These are phyloP conservation scores for Medicago ruthenica DNA, from an alignment of 306 rosid species.

Conservation along the genomic window DNA sequence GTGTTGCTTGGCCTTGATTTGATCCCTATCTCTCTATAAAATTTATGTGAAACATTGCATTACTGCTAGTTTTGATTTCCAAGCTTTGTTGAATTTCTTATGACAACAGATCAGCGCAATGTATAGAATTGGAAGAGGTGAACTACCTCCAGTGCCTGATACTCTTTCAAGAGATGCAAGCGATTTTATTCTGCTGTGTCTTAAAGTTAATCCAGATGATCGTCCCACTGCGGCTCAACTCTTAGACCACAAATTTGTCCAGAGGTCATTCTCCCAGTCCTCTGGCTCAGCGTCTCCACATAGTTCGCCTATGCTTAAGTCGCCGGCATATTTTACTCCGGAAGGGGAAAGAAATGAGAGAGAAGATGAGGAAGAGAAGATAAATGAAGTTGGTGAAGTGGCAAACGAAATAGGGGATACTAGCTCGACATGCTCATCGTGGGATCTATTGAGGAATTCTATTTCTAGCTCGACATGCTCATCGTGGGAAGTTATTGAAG, in stretches of 20 bases:
- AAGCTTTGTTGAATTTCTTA: conserved; percentile 35
- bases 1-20: neutral
- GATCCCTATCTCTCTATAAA: neutral
- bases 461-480: too few species aligned
- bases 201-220: conserved; percentile 64
- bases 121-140: conserved; percentile 83
- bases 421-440: too few species aligned
- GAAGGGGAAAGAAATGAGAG: conserved; percentile 29
- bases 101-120: conserved; percentile 75
- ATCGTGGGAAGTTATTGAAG: too few species aligned
- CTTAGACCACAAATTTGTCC: conserved; percentile 73
- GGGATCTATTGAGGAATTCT: too few species aligned
- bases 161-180: conserved; percentile 76
- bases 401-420: too few species aligned
- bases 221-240: conserved; percentile 80
- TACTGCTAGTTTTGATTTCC: conserved; percentile 31
- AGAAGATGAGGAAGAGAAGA: conserved; percentile 15
- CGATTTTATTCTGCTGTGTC: conserved; percentile 72
- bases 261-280: conserved; percentile 53
- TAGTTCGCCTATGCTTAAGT: conserved; percentile 29
- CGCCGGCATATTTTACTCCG: conserved; percentile 21
- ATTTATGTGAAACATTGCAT: conserved; percentile 5
- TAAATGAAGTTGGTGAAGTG: conserved; percentile 7
- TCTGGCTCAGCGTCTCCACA: conserved; percentile 82
- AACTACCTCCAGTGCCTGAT: conserved; percentile 71